Conservation (phyloP, 108 stramenopile species). For the Nannochloropsis salina region DNA sequence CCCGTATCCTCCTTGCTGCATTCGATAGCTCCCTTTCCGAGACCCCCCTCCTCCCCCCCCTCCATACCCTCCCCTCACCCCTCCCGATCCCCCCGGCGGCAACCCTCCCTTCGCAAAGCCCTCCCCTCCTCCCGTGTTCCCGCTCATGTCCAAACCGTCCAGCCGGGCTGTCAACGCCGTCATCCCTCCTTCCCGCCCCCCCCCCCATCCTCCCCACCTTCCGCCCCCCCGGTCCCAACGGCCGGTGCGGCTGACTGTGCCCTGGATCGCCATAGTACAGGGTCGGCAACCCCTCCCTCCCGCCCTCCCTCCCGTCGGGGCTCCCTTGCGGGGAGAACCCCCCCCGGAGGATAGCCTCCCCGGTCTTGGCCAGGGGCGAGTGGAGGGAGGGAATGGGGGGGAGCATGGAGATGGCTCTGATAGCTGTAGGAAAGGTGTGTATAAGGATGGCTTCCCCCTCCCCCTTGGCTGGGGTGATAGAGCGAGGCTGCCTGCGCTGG, state of each 20-base stretch:
- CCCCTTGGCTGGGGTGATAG: not conserved
- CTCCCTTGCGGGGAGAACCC: not conserved
- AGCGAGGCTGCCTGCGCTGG: not conserved
- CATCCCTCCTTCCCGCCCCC: not conserved
- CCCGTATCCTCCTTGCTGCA: not conserved
- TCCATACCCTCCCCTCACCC: not conserved
- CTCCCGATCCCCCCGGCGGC: not conserved
- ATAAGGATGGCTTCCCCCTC: not conserved
- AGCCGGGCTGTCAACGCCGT: not conserved
- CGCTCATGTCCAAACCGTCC: not conserved
- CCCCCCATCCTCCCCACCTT: not conserved
- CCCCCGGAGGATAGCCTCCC: not conserved
- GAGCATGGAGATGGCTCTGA: not conserved
- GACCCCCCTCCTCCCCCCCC: not conserved
- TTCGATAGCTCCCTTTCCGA: not conserved
- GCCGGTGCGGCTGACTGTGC: not conserved
- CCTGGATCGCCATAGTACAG: too few relatives aligned
- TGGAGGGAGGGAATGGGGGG: not conserved
- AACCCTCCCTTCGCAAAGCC: not conserved
- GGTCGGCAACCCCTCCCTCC: not conserved
- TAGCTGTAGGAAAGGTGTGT: not conserved
- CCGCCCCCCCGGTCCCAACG: not conserved
- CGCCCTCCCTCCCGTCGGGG: not conserved
- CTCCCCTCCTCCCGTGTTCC: not conserved
- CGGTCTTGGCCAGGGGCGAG: not conserved